These are phyloP conservation scores for Cyberlindnera sargentensis DNA, from an alignment of 805 yeast species.

Conservation along the genomic window DNA sequence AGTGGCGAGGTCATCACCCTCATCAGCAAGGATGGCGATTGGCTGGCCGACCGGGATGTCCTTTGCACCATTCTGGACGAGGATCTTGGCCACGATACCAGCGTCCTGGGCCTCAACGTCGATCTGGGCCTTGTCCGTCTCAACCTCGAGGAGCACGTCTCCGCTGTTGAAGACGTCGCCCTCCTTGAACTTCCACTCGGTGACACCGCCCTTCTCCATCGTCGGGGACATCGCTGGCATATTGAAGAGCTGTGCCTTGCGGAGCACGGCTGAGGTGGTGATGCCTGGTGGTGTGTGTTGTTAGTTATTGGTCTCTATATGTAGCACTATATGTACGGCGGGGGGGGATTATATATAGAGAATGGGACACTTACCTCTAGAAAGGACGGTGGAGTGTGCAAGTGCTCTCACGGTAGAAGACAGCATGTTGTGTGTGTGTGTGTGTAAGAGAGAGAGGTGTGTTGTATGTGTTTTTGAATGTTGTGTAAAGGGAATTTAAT, in stretches of 20 bases:
- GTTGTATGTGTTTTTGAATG: too few relatives aligned
- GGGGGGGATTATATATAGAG: not conserved
- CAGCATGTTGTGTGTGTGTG: conserved; percentile 5
- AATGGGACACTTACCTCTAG: conserved; percentile 5
- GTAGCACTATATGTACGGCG: not conserved
- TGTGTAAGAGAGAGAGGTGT: not conserved
- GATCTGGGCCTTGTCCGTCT: conserved; percentile 78
- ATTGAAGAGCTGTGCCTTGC: conserved; percentile 43
- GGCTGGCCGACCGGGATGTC: conserved; percentile 82
- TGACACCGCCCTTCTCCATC: conserved; percentile 92
- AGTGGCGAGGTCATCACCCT: conserved; percentile 68
- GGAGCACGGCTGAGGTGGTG: conserved; percentile 18
- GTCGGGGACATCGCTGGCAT: conserved; percentile 99
- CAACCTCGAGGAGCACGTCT: conserved; percentile 76
- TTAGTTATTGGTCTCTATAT: not conserved
- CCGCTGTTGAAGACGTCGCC: conserved; percentile 75
- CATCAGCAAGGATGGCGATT: conserved; percentile 85
- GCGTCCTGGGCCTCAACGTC: conserved; percentile 90
- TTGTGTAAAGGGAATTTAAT: too few relatives aligned
- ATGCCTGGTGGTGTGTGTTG: conserved; percentile 11
- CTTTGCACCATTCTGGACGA: conserved; percentile 61
- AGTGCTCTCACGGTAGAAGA: conserved; percentile 2
- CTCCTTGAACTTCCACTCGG: conserved; percentile 79
- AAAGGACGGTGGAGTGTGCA: not conserved
- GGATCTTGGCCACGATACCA: conserved; percentile 77